Evolutionary conservation across 257 asterid genomes (phyloP), one percentile per base, ranked within the genome.

Genomic region (Lycium barbarum): DNA sequence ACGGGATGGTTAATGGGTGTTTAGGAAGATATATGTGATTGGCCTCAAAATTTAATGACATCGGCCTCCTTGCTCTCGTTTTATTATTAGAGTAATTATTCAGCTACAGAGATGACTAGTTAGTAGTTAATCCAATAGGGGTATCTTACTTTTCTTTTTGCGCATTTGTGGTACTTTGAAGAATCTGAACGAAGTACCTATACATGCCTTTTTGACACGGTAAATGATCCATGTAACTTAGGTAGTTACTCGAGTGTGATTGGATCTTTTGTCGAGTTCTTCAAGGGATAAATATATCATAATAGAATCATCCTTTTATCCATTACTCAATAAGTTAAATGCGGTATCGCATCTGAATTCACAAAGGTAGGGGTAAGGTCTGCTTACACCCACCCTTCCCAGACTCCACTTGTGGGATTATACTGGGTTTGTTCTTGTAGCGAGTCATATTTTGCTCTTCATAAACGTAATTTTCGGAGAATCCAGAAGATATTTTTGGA

Each of bases 271-370:
- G 5, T 43, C 57, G 17, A 43, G 36, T 72, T 9, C 9, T 43
- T 18, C n/a, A 45, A 43, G 55, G 57, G 57, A 72, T 72, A 43
- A 43, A 18, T 5, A 22, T 43, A 18, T 20, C 55, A 71, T 40
- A 0, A 1, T 72, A 72, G 15, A 9, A 72, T 43, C 57, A 18
- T 72, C 36, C 18, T 10, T 43, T 18, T 72, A 18, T 72, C 58
- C 58, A 72, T 18, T 72, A 43, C 36, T 72, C 80, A 72, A 43
- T 72, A 43, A 72, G 58, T 72, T 45, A 43, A 9, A 72, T 72
- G 7, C 36, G 58, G 7, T 20, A 72, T 20, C 18, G 58, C 57
- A 72, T 43, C 38, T n/a, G 80, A 72, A 72, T 26, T 1, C 33
- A 26, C 33, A 26, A 26, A 26, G 33, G 33, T 26, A 26, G 33